A percentile compares a stretch with the other conserved stretches of the same genome.
phyloP scores from a whole-genome alignment of 768 basidiomycete genomes.

The Psilocybe cyanescens region DNA sequence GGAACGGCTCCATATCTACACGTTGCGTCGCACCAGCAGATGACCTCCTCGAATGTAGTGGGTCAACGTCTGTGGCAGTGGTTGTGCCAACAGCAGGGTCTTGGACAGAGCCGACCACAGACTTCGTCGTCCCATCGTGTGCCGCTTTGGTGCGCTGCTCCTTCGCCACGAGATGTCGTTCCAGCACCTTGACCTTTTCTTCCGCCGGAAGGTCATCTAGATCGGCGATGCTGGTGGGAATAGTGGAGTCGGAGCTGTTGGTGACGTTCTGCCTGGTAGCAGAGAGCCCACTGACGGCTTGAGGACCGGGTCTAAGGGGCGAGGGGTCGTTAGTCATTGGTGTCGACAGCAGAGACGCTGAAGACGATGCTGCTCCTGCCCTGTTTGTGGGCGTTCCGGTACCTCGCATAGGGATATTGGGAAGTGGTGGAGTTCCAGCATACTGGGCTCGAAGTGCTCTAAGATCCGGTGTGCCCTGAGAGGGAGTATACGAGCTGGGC shows the following conservation, averaged over 20 bases:
- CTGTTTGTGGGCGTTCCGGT: conserved; percentile 17
- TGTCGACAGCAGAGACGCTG: conserved; percentile 11
- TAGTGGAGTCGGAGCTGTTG: conserved; percentile 29
- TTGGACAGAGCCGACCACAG: conserved; percentile 28
- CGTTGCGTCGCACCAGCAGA: conserved; percentile 19
- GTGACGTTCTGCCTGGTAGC: conserved; percentile 20
- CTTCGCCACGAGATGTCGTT: conserved; percentile 78
- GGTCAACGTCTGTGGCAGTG: conserved; percentile 26
- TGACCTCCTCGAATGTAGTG: conserved; percentile 27
- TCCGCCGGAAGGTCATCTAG: conserved; percentile 75
- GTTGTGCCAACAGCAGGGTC: conserved; percentile 14
- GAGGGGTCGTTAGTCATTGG: conserved; percentile 1
- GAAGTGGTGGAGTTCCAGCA: conserved; percentile 55
- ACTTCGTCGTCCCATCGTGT: conserved; percentile 23
- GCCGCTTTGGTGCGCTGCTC: conserved; percentile 57
- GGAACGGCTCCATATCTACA: conserved; percentile 67
- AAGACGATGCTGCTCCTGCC: conserved; percentile 18
- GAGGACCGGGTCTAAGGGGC: conserved; percentile 16
- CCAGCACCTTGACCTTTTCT: conserved; percentile 81
- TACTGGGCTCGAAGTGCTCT: conserved; percentile 69
- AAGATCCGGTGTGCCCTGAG: conserved; percentile 66
- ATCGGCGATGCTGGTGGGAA: conserved; percentile 28
- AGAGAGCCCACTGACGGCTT: conserved; percentile 23
- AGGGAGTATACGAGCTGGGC: conserved; percentile 31
- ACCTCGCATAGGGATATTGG: conserved; percentile 57